Evolutionary conservation across 2,329 filamentous ascomycete genomes (phyloP), one percentile per base, ranked within the genome.

Genomic region (Sodiomyces alkalinus): DNA sequence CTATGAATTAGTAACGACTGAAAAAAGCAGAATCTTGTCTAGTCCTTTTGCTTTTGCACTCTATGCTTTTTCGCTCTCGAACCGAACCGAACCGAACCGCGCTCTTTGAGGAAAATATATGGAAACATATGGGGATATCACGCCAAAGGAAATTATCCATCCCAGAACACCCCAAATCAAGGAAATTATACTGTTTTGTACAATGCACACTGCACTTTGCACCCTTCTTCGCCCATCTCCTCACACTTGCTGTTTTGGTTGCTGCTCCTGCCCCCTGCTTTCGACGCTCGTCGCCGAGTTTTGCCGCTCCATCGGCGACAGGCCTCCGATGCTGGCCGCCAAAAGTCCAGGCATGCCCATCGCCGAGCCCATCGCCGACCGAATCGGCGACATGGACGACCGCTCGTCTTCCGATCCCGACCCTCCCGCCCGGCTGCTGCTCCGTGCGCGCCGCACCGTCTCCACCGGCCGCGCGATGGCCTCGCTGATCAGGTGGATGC

Each of bases 401-500:
- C 30, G 29, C 8, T 29, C 27, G 8, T 29, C 27, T 17, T 29
- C 27, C 21, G 27, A 29, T 11, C 23, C 23, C 9, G 38, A 40
- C 11, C 36, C 36, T 12, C 33, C 18, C 15, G 29, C 30, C 21
- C 27, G 23, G 17, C 35, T 35, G 15, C 34, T 30, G 27, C 34
- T 37, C 19, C 34, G 27, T 2, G 31, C 31, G 12, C 36, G 34
- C 28, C 35, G 26, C n/a, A 33, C 32, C 12, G 33, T 58, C 38
- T 69, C 62, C 35, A 61, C 61, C 22, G 68, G 65, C 35, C 72
- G 62, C 35, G 64, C 53, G 23, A 72, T 58, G 27, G 61, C 60
- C 44, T 71, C 73, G 40, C 62, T 68, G 30, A 75, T 54, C 33
- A 62, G 57, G 46, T 69, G 70, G 28, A 75, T 55, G 34, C 70